Conservation (phyloP, 768 basidiomycete genomes). For the Pilatotrama ljubarskyi region DNA sequence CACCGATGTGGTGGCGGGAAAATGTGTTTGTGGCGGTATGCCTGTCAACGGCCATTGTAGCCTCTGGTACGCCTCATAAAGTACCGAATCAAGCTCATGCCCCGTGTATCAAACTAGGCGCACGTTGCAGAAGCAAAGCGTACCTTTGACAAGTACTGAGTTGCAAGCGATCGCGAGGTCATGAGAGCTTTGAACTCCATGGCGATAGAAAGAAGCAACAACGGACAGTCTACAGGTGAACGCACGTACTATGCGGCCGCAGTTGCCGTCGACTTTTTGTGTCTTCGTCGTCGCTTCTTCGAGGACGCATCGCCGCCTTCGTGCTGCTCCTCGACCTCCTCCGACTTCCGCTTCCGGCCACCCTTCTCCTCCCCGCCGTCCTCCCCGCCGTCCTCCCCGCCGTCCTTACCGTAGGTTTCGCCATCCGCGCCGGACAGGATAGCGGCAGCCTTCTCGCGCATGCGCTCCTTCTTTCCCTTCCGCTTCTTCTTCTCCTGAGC, state of each 20-base stretch:
- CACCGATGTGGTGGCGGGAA: no score
- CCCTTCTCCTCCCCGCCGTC: slow-evolving; percentile 41
- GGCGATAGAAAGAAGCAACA: neutral
- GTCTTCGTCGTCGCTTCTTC: slow-evolving; percentile 45
- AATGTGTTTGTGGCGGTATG: no score
- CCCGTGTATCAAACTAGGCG: no score
- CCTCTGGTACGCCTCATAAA: no score
- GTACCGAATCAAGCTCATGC: no score
- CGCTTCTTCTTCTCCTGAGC: slow-evolving; percentile 50
- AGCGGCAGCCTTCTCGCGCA: slow-evolving; percentile 46
- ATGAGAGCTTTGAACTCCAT: neutral
- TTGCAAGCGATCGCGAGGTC: neutral
- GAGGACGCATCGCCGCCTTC: slow-evolving; percentile 20
- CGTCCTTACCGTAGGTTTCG: slow-evolving; percentile 21
- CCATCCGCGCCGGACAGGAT: slow-evolving; percentile 24
- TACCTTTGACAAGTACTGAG: no score
- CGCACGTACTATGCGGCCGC: neutral
- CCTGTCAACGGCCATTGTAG: no score
- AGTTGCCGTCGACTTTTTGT: slow-evolving; percentile 33
- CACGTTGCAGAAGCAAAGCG: no score
- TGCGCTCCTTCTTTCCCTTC: slow-evolving; percentile 70
- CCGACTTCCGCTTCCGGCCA: slow-evolving; percentile 41
- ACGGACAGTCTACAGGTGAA: neutral
- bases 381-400: slow-evolving; percentile 49
- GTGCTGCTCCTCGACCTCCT: slow-evolving; percentile 15